phyloP scores from a whole-genome alignment of 2,329 filamentous ascomycete species.

The Diaporthe caulivora region DNA sequence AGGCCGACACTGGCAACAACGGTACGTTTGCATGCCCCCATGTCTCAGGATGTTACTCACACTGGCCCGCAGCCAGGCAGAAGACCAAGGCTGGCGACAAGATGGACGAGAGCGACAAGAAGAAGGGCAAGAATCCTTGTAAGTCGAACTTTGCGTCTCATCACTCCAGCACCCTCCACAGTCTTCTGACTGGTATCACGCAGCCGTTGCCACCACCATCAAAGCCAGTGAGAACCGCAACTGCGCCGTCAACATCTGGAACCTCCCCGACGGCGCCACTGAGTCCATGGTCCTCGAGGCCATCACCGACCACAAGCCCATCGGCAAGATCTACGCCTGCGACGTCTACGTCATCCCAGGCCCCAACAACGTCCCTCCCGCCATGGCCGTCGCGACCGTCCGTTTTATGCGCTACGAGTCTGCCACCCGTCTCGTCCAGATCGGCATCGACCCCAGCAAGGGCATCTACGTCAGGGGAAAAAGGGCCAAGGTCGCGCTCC shows the following conservation, averaged over 20 bases:
- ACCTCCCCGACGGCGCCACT: slow-evolving; percentile 5
- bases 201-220: neutral
- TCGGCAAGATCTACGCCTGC: slow-evolving; percentile 21
- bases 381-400: slow-evolving; percentile 18
- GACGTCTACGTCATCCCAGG: slow-evolving; percentile 20
- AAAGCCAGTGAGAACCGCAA: neutral
- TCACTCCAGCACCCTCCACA: neutral
- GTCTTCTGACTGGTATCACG: neutral
- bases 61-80: neutral
- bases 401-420: slow-evolving; percentile 24
- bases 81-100: neutral
- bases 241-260: slow-evolving; percentile 19
- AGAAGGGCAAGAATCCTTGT: neutral
- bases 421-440: slow-evolving; percentile 14
- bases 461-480: neutral
- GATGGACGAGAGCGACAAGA: neutral
- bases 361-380: neutral
- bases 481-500: slow-evolving; percentile 7
- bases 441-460: neutral
- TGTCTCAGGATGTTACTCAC: neutral
- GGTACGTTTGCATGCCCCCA: neutral
- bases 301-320: slow-evolving; percentile 14
- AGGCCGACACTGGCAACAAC: neutral
- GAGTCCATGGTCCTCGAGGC: slow-evolving; percentile 10
- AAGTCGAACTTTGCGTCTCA: neutral